Evolutionary conservation across 805 yeast genomes (phyloP).

Genomic region (Lipomyces orientalis): DNA sequence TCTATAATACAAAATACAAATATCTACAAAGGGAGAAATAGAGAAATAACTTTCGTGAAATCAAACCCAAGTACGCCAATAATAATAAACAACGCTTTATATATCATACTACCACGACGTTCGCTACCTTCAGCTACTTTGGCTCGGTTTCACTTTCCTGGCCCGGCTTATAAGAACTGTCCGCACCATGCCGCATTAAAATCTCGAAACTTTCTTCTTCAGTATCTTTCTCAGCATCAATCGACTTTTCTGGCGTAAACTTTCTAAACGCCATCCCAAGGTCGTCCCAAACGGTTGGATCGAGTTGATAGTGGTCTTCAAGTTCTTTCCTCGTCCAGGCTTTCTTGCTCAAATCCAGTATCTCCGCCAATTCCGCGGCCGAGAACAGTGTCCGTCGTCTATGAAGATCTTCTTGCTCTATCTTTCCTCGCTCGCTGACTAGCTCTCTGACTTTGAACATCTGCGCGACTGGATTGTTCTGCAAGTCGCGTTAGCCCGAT

Average conservation of each 20-base stretch:
- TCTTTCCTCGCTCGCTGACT: slow-evolving; percentile 16
- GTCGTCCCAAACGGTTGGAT: slow-evolving; percentile 11
- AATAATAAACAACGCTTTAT: neutral
- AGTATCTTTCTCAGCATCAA: neutral
- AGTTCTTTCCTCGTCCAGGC: slow-evolving; percentile 8
- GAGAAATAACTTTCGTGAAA: no score
- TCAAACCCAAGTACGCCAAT: neutral
- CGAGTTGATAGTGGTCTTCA: slow-evolving; percentile 13
- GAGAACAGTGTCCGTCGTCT: slow-evolving; percentile 26
- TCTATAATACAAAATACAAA: neutral
- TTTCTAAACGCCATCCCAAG: slow-evolving; percentile 23
- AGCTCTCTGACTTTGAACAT: slow-evolving; percentile 26
- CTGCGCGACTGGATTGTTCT: slow-evolving; percentile 28
- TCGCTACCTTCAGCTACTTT: neutral
- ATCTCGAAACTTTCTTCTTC: slow-evolving; percentile 16
- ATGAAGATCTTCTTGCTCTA: slow-evolving; percentile 15
- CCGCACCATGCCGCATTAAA: slow-evolving; percentile 23
- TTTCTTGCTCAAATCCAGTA: slow-evolving; percentile 7
- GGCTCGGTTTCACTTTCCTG: neutral
- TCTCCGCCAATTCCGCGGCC: slow-evolving; percentile 23
- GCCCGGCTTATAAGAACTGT: neutral
- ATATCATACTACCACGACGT: neutral
- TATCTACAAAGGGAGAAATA: neutral
- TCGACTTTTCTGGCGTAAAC: slow-evolving; percentile 3
- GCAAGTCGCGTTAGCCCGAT: neutral